Evolutionary conservation across 257 asterid genomes (phyloP), one percentile per base, ranked within the genome.

Genomic region (Nicotiana knightiana): DNA sequence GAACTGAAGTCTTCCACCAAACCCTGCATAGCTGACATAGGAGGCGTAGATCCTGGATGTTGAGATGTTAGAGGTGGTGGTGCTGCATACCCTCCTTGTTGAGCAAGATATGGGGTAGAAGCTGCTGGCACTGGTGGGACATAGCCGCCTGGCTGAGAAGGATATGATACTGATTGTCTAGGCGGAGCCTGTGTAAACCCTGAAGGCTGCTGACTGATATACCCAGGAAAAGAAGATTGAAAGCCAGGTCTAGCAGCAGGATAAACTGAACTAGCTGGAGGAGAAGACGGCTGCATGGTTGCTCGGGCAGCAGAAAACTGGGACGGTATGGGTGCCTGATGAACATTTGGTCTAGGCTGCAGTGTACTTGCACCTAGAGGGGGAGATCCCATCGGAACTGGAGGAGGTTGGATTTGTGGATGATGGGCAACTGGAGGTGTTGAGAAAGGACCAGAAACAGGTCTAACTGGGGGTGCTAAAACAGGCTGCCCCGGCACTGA

Each of bases 1-100:
- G 97, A 91, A 87, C 84, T 90, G 87, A 93, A 94, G 90, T 93
- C 97, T 85, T 93, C 96, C 21, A 89, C 90, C 88, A 92, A 83
- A n/a, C 89, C 91, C 82, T 85, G 96, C 54, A 86, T 82, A 51
- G 82, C 62, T 76, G 88, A 84, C 26, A 79, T 71, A 6, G 92
- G 95, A 70, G 97, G 97, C 67, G 84, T 87, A 62, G 80, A 82
- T 63, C 89, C 96, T 68, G 83, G 88, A 73, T 78, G 88, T 70
- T 89, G 88, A 58, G 89, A 82, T 65, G 91, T 46, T 54, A 81
- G 76, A 17, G 93, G 90, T 18, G 90, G 93, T 81, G 91, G 89
- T 80, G 95, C 87, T 57, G 84, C 88, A 90, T 87, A 92, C 35
- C 91, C 93, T 88, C 92, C 88, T 89, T 86, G 93, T 54, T 85